phyloP scores from a whole-genome alignment of 352 stramenopile species.

The Pythium vanterpoolii region DNA sequence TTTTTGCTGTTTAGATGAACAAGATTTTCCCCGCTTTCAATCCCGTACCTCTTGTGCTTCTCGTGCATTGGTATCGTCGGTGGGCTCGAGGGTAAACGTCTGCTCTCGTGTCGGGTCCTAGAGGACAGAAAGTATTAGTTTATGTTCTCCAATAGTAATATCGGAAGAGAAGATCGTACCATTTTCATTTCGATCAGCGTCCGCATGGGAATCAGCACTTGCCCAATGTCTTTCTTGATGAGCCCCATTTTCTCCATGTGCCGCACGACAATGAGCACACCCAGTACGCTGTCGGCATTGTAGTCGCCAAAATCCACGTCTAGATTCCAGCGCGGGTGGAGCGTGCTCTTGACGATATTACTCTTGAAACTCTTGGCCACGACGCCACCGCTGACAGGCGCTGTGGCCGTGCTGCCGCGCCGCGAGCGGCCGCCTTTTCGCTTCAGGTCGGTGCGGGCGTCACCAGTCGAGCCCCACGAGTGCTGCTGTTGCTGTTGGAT shows the following conservation, averaged over 20 bases:
- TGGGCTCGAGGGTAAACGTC: slow-evolving; percentile 55
- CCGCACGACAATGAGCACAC: slow-evolving; percentile 62
- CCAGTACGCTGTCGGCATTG: slow-evolving; percentile 59
- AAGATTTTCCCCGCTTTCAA: too few relatives aligned
- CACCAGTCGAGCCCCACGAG: slow-evolving; percentile 1
- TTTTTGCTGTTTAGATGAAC: too few relatives aligned
- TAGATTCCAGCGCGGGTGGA: slow-evolving; percentile 82
- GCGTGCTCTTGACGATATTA: slow-evolving; percentile 59
- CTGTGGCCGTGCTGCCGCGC: not conserved
- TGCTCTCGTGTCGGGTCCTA: slow-evolving; percentile 59
- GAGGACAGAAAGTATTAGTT: not conserved
- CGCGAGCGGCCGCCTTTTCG: slow-evolving; percentile 9
- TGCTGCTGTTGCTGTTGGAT: slow-evolving; percentile 11
- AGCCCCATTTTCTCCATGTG: slow-evolving; percentile 74
- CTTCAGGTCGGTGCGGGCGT: slow-evolving; percentile 19
- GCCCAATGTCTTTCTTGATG: slow-evolving; percentile 69
- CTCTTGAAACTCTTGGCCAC: slow-evolving; percentile 50
- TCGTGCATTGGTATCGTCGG: slow-evolving; percentile 49
- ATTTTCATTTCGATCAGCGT: slow-evolving; percentile 74
- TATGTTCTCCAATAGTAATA: not conserved
- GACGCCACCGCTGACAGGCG: slow-evolving; percentile 19
- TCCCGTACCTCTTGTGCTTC: slow-evolving; percentile 41
- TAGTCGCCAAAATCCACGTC: slow-evolving; percentile 80
- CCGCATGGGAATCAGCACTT: slow-evolving; percentile 56
- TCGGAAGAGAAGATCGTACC: slow-evolving; percentile 26